Evolutionary conservation across 805 yeast species (phyloP).

Genomic region (Ogataea ganodermae): DNA sequence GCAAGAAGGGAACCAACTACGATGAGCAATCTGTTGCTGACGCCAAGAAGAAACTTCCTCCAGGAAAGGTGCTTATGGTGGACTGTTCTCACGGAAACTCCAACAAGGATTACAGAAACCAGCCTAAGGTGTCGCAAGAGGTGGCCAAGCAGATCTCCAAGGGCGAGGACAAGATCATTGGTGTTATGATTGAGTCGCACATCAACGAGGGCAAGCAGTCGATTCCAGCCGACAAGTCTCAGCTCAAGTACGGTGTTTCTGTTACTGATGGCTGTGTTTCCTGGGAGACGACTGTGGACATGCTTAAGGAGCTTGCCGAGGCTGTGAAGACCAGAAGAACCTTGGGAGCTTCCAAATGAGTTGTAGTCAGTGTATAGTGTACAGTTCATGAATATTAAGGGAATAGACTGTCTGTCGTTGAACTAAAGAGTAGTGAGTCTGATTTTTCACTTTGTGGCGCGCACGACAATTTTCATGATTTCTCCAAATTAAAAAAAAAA

Average conservation of each 20-base stretch:
- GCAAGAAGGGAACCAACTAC: constrained; percentile 90
- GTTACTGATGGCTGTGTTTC: constrained; percentile 96
- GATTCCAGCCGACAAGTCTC: constrained; percentile 61
- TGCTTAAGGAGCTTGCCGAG: constrained; percentile 74
- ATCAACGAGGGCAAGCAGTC: constrained; percentile 89
- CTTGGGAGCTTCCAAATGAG: constrained; percentile 12
- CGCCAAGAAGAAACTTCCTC: constrained; percentile 62
- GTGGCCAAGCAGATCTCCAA: constrained; percentile 79
- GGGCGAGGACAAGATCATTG: constrained; percentile 82
- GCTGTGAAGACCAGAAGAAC: constrained; percentile 83
- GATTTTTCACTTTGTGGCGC: background rate
- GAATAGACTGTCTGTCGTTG: no score
- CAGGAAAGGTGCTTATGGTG: constrained; percentile 71
- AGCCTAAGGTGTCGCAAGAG: constrained; percentile 83
- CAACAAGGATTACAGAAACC: constrained; percentile 89
- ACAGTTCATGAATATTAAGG: no score
- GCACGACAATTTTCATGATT: constrained; percentile 13
- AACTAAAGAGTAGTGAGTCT: no score
- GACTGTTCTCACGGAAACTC: constrained; percentile 99
- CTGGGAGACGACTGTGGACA: constrained; percentile 84
- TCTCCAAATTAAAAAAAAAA: background rate
- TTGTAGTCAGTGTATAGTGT: no score
- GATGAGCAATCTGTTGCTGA: constrained; percentile 76
- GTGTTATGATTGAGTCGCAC: constrained; percentile 95
- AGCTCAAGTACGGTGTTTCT: constrained; percentile 88